Conservation (phyloP, 1,284 basidiomycete genomes). For the Cerioporus squamosus region DNA sequence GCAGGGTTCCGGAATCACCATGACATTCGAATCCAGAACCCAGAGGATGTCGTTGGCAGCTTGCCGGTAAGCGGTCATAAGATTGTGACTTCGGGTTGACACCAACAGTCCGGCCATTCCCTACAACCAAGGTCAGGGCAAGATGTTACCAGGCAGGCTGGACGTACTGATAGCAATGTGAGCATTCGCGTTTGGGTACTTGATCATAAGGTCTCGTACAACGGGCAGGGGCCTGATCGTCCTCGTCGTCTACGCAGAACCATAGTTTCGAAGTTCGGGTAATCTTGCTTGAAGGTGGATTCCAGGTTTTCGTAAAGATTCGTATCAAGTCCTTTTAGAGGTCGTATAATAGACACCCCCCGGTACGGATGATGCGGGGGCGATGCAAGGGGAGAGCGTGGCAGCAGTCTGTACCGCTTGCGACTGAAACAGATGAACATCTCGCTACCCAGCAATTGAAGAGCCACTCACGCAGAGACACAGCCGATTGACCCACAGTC, state of each 20-base stretch:
- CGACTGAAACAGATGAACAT: slow-evolving; percentile 53
- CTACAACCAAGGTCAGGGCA: slow-evolving; percentile 32
- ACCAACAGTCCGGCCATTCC: slow-evolving; percentile 73
- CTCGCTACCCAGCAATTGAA: slow-evolving; percentile 1
- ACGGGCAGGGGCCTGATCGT: slow-evolving; percentile 85
- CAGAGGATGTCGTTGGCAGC: slow-evolving; percentile 92
- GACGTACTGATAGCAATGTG: slow-evolving; percentile 77
- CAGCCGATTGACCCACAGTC: slow-evolving; percentile 77
- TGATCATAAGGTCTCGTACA: slow-evolving; percentile 74
- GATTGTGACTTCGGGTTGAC: slow-evolving; percentile 99
- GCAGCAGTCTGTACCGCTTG: slow-evolving; percentile 69
- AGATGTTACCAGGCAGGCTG: not conserved
- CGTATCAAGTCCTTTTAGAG: slow-evolving; percentile 89
- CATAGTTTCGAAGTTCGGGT: slow-evolving; percentile 89
- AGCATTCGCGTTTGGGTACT: slow-evolving; percentile 76
- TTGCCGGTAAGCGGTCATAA: slow-evolving; percentile 81
- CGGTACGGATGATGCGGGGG: slow-evolving; percentile 59
- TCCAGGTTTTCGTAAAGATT: slow-evolving; percentile 95
- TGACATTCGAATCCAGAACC: slow-evolving; percentile 96
- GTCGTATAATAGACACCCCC: slow-evolving; percentile 92
- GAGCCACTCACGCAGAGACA: slow-evolving; percentile 68
- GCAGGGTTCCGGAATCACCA: slow-evolving; percentile 77
- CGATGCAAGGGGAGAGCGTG: slow-evolving; percentile 65
- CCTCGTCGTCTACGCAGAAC: slow-evolving; percentile 81
- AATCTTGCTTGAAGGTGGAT: slow-evolving; percentile 88